Percentiles rank a stretch among this genome's conserved stretches.
phyloP scores from a whole-genome alignment of 176 grass and related monocot genomes.

The Oryza australiensis region DNA sequence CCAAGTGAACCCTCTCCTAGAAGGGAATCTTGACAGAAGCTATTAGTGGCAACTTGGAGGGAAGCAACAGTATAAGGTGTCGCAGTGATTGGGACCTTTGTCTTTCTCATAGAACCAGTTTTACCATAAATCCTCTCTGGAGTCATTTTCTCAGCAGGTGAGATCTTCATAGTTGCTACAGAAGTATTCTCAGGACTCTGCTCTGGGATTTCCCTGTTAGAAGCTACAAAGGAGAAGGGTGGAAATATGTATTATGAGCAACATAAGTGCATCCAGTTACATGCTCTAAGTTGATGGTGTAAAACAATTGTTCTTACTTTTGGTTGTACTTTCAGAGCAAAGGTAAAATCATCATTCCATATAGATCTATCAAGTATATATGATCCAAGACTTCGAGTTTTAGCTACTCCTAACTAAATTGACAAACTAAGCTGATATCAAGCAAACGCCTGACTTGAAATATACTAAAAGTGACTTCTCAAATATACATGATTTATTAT shows the following conservation, averaged over 20 bases:
- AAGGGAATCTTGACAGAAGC: constrained; percentile 96
- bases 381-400: constrained; percentile 14
- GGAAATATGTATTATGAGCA: neutral
- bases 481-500: neutral
- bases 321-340: no score
- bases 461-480: neutral
- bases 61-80: constrained; percentile 81
- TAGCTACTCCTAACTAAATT: neutral
- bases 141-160: constrained; percentile 66
- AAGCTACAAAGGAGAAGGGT: constrained; percentile 25
- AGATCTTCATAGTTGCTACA: constrained; percentile 46
- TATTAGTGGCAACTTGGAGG: constrained; percentile 93
- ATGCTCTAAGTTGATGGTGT: no score
- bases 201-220: constrained; percentile 63
- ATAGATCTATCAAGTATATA: constrained; percentile 8
- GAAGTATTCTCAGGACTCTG: constrained; percentile 51
- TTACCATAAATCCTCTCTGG: constrained; percentile 65
- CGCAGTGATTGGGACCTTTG: constrained; percentile 67
- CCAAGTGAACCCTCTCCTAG: constrained; percentile 94
- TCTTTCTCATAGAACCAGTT: constrained; percentile 65
- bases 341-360: no score
- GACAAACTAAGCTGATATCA: constrained; percentile 30
- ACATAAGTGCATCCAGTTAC: no score
- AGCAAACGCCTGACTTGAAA: neutral
- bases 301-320: no score